Base-by-base conservation (phyloP, 768 basidiomycete genomes). In the Lentinula sp. region DNA sequence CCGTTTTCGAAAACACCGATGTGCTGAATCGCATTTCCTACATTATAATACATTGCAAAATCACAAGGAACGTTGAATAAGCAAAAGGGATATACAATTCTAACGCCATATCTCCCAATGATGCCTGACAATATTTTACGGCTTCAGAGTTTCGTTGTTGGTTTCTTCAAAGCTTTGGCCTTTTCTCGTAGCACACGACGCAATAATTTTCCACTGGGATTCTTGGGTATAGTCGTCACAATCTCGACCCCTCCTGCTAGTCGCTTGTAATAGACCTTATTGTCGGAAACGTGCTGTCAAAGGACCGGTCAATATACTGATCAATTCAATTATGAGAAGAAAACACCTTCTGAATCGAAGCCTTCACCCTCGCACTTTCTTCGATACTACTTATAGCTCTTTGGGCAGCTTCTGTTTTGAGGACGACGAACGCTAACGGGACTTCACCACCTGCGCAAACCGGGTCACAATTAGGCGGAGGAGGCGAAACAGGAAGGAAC, bases 361-460 rank as follows among this genome's bases (percentile, higher is more conserved):
- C 69, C 65, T 81, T 81, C 52, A 85, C 73, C 3, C 65, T 69
- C 32, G 73, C 71, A 28, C 1, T 61, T 1, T 74, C 69, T 51
- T 73, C 68, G 10, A 76, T 69, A 35, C 74, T 73, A 55, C 71
- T 56, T 4, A 74, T 69, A 4, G 81, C 70, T 41, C 74, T 73
- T 54, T 71, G 54, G 3, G 76, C 70, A 7, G 81, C 79, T n/a
- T 75, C 70, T 2, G 70, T 64, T 6, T 72, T 76, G 4, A 87
- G 76, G 0, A 83, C 84, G 3, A 90, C 79, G 65, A 84, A 90
- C 4, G 88, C 90, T 66, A 89, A 67, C 0, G 89, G 89, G 6
- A 88, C 72, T 68, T 91, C 89, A 15, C 89, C 89, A 61, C 75
- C 79, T 81, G 41, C 0, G 20, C 9, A 52, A 35, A 5, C 43